phyloP scores from a whole-genome alignment of 148 eudicot genomes.

The Selenicereus undatus region DNA sequence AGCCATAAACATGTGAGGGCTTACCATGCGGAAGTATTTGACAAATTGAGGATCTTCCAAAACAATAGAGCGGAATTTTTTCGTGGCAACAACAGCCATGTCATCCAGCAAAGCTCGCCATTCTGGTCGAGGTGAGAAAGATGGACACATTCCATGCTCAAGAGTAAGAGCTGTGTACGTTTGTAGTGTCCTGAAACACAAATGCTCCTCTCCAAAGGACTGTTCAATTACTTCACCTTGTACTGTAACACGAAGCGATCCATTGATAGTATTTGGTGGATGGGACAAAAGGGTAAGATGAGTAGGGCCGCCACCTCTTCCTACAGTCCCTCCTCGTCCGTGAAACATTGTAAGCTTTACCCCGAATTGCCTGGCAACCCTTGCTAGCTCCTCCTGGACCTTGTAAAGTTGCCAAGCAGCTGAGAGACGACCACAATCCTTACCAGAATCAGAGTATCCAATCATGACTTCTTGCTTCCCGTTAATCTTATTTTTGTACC shows the following conservation, averaged over 20 bases:
- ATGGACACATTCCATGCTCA: slow-evolving; percentile 87
- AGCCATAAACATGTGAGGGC: slow-evolving; percentile 16
- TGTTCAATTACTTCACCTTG: slow-evolving; percentile 95
- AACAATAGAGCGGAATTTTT: slow-evolving; percentile 78
- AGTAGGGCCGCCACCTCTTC: slow-evolving; percentile 93
- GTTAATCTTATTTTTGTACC: slow-evolving; percentile 65
- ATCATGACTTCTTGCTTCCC: slow-evolving; percentile 97
- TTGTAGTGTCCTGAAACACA: slow-evolving; percentile 82
- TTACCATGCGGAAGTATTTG: slow-evolving; percentile 82
- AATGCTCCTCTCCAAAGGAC: slow-evolving; percentile 86
- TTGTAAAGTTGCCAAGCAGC: slow-evolving; percentile 94
- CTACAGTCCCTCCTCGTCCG: slow-evolving; percentile 92
- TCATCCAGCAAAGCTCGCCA: slow-evolving; percentile 86
- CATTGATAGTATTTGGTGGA: slow-evolving; percentile 80
- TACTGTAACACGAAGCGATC: slow-evolving; percentile 82
- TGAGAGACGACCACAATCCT: slow-evolving; percentile 87
- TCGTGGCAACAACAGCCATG: slow-evolving; percentile 73
- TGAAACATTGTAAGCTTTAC: slow-evolving; percentile 93
- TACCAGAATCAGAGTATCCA: slow-evolving; percentile 91
- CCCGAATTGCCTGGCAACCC: slow-evolving; percentile 67
- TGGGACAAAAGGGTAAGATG: slow-evolving; percentile 89
- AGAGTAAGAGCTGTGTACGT: slow-evolving; percentile 81
- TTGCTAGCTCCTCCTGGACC: slow-evolving; percentile 78
- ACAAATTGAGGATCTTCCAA: slow-evolving; percentile 86
- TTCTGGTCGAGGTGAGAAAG: slow-evolving; percentile 72